These are phyloP conservation scores for Coprinellus aureogranulatus DNA, from an alignment of 768 basidiomycete species.

Conservation along the genomic window DNA sequence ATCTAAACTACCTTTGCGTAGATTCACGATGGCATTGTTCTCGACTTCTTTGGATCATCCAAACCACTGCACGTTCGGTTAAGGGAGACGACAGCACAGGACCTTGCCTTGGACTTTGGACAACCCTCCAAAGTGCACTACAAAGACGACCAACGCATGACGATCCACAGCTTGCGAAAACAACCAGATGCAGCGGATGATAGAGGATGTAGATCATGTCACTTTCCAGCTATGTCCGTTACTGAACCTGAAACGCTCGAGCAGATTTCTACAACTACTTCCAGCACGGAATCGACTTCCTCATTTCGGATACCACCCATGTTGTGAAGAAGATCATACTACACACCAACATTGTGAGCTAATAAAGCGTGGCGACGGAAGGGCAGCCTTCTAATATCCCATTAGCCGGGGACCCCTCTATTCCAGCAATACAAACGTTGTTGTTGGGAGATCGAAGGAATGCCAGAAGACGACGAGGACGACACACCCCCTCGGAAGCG, in stretches of 20 bases:
- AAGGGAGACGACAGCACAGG: slow-evolving; percentile 79
- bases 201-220: slow-evolving; percentile 38
- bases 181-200: slow-evolving; percentile 24
- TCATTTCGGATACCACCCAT: slow-evolving; percentile 71
- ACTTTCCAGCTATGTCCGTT: not conserved
- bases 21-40: slow-evolving; percentile 71
- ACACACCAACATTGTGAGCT: slow-evolving; percentile 81
- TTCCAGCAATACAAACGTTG: slow-evolving; percentile 92
- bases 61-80: slow-evolving; percentile 58
- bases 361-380: not conserved
- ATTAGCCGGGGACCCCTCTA: slow-evolving; percentile 79
- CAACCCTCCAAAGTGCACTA: slow-evolving; percentile 74
- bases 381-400: not conserved
- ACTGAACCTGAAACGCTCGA: slow-evolving; percentile 5
- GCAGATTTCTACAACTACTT: slow-evolving; percentile 93
- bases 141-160: slow-evolving; percentile 88
- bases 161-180: slow-evolving; percentile 62
- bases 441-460: slow-evolving; percentile 83
- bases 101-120: slow-evolving; percentile 75
- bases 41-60: slow-evolving; percentile 61
- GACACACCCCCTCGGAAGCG: slow-evolving; percentile 74
- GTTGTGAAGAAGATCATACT: slow-evolving; percentile 80
- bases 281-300: slow-evolving; percentile 85
- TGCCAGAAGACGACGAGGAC: slow-evolving; percentile 81
- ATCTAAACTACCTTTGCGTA: too few species aligned